Percentiles rank a stretch among this genome's conserved stretches.
Conservation (phyloP, 2,329 filamentous ascomycete species). For the Bipolaris cookei region DNA sequence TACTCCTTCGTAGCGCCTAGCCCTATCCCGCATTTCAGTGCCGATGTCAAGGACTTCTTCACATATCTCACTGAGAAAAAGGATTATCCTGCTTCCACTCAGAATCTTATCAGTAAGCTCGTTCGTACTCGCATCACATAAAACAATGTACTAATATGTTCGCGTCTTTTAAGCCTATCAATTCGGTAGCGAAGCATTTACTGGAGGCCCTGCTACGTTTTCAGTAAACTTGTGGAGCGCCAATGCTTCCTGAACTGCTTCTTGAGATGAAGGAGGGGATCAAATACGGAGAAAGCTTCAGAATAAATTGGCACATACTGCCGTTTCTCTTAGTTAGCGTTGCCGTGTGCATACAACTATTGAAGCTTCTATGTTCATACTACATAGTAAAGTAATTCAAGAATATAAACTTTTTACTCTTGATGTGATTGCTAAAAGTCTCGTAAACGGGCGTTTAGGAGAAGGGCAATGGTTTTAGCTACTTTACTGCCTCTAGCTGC, state of each 20-base stretch:
- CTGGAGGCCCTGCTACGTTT: slow-evolving; percentile 28
- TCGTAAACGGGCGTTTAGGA: too few relatives aligned
- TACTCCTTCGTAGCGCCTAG: slow-evolving; percentile 61
- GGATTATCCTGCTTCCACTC: slow-evolving; percentile 44
- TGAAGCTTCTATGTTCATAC: too few relatives aligned
- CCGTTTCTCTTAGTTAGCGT: too few relatives aligned
- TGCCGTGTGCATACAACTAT: too few relatives aligned
- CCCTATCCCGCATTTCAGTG: slow-evolving; percentile 57
- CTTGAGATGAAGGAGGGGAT: too few relatives aligned
- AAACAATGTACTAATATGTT: slow-evolving; percentile 1
- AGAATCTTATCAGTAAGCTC: slow-evolving; percentile 32
- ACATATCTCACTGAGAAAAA: slow-evolving; percentile 60
- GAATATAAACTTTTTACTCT: too few relatives aligned
- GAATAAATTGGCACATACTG: too few relatives aligned
- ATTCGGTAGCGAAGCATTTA: slow-evolving; percentile 33
- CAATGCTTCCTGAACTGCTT: not conserved
- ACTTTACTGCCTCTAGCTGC: too few relatives aligned
- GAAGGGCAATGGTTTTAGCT: too few relatives aligned
- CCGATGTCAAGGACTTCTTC: slow-evolving; percentile 64
- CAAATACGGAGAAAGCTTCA: too few relatives aligned
- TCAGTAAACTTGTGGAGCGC: slow-evolving; percentile 23
- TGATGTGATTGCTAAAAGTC: too few relatives aligned
- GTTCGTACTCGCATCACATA: not conserved
- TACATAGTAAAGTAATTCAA: too few relatives aligned
- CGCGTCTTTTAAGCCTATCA: slow-evolving; percentile 20